Base-by-base conservation (phyloP, 2,329 filamentous ascomycete species). In the Aspergillus clavatus region DNA sequence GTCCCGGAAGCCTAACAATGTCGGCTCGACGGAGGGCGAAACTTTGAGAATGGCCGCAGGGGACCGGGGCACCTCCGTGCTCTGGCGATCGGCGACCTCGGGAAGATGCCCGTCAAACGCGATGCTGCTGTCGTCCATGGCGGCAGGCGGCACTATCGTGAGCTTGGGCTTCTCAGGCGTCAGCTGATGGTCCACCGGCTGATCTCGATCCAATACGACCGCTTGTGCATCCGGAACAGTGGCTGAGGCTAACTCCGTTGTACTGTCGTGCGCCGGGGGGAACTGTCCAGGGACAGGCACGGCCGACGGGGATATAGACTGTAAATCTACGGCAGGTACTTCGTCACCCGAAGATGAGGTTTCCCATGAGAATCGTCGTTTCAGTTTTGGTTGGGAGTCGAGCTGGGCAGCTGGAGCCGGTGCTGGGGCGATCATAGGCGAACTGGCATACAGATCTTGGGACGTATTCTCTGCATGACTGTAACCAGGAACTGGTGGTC, bases 1-100 rank as follows among this genome's bases (percentile, higher is more conserved):
- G 46, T 95, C 86, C 40, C 83, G 80, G 67, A 94, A 90, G 1
- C 78, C 72, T 52, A 78, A 75, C 28, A 79, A 70, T 38, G 72
- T 76, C 3, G 61, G 54, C 40, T 61, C 57, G 11, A 58, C 46
- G 7, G 57, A 48, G 4, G 46, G 48, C 4, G 47, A 47, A 11
- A 45, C 48, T 1, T 50, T 52, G 11, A 54, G 42, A 10, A 48
- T 43, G 41, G 47, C 21, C 4, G 43, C 42, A 22, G 45, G 35
- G 26, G 46, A 23, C 29, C 46, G 54, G 23, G 23, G 8, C n/a
- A 33, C 21, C n/a, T 47, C 48, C 2, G 38, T 27, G 19, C 42
- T 40, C 14, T 49, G 46, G 8, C 50, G 45, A 21, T 50, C 37
- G 21, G 48, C 26, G 18, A 50, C 42, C 38, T 56, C 54, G 4